Base-by-base conservation (phyloP, 441 rosid genomes). In the Iberis amara region DNA sequence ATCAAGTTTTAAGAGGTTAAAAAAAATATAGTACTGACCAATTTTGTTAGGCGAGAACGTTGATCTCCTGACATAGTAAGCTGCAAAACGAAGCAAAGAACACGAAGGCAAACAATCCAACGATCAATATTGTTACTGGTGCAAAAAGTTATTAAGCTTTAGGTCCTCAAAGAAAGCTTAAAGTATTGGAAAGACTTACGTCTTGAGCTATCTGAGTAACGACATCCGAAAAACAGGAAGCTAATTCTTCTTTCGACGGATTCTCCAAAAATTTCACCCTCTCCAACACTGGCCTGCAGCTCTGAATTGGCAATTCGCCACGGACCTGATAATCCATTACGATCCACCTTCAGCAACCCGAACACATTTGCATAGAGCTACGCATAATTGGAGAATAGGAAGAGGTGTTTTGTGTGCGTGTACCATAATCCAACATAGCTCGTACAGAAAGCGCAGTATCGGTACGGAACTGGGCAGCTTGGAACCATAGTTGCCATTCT, bases 181-280 rank as follows among this genome's bases (percentile, higher is more conserved):
- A 28, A 31, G 10, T 12, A 59, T 46, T 23, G 8, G 11, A 31
- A 52, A 36, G 40, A 53, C 86, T 57, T 62, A 92, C 99, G 39
- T 94, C 99, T 62, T 79, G 96, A 62, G 95, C 96, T 70, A 94
- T 82, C 72, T 94, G 99, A 33, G 96, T 64, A 11, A 90, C 71
- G 31, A 94, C 75, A 74, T 94, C 99, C 0, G 96, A 86, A 37
- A 87, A 83, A 62, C 64, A 68, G 4, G 96, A 90, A 37, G 76
- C 90, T 59, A 87, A 52, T 46, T 76, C 96, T 40, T 70, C 78
- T 14, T 23, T 60, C 12, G 86, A 72, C 10, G 77, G 80, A 28
- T 62, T 65, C 14, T 82, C 94, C 36, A 55, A 57, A 66, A 82
- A 90, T 8, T 74, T 79, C 53, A 79, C 87, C 14, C 70, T 73